Evolutionary conservation across 2,329 filamentous ascomycete species (phyloP).

Genomic region (Elsinoe necatrix): DNA sequence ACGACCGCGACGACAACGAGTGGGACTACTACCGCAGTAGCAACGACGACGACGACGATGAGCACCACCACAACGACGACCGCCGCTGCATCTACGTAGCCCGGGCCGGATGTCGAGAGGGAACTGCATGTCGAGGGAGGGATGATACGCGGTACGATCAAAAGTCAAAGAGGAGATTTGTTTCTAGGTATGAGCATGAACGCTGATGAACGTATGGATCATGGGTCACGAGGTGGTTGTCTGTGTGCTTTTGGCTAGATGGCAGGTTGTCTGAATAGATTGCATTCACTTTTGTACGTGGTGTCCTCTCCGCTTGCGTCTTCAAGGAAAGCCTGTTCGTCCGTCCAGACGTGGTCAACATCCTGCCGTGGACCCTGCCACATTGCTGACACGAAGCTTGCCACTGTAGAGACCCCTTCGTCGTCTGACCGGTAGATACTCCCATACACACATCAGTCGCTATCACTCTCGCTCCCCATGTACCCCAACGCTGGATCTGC

Average conservation of each 20-base stretch:
- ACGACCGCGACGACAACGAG: background rate
- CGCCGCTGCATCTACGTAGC: background rate
- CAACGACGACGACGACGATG: background rate
- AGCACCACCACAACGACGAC: background rate
- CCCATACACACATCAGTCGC: background rate
- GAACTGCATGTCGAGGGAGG: background rate
- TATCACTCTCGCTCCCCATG: conserved; percentile 1
- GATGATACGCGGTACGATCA: background rate
- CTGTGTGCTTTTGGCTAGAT: background rate
- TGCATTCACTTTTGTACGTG: background rate
- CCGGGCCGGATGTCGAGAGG: background rate
- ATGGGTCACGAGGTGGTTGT: background rate
- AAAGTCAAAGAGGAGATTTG: background rate
- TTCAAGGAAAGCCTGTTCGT: background rate
- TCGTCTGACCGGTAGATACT: too few species aligned
- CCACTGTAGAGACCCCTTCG: too few species aligned
- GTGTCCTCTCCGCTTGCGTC: background rate
- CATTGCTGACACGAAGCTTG: too few species aligned
- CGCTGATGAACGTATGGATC: background rate
- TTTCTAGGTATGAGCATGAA: background rate
- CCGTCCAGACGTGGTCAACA: too few species aligned
- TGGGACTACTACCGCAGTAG: background rate
- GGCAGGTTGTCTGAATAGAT: background rate
- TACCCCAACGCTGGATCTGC: conserved; percentile 10
- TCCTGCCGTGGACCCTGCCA: too few species aligned